Conservation (phyloP, 108 stramenopile species). For the Cylindrotheca closterium region DNA sequence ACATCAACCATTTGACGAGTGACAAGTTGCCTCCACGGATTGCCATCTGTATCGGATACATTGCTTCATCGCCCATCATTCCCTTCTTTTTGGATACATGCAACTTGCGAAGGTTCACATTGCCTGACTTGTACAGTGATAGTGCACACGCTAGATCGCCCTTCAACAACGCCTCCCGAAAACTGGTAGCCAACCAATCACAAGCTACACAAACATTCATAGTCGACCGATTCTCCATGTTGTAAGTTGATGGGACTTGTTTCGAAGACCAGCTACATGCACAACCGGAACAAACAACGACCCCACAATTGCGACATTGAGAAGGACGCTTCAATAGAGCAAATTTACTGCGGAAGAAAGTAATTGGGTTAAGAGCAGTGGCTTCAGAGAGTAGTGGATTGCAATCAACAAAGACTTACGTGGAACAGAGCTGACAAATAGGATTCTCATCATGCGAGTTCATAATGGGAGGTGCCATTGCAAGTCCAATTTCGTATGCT, state of each 20-base stretch:
- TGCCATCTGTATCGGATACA: conserved; percentile 59
- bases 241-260: conserved; percentile 60
- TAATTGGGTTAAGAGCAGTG: no score
- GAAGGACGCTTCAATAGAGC: conserved; percentile 37
- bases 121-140: conserved; percentile 53
- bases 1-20: conserved; percentile 51
- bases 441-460: conserved; percentile 28
- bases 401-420: no score
- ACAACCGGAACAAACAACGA: conserved; percentile 48
- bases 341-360: no score
- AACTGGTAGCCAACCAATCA: conserved; percentile 35
- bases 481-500: conserved; percentile 57
- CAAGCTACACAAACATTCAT: conserved; percentile 45
- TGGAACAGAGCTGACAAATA: conserved; percentile 44
- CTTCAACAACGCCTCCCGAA: conserved; percentile 43
- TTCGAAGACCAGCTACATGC: conserved; percentile 33
- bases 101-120: conserved; percentile 51
- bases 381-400: no score
- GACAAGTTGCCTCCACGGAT: conserved; percentile 39
- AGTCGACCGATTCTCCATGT: not conserved
- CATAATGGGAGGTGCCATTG: conserved; percentile 53
- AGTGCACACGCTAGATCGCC: conserved; percentile 34
- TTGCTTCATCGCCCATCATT: not conserved
- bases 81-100: conserved; percentile 29
- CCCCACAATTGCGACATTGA: conserved; percentile 57